Base-by-base conservation (phyloP, 2,329 filamentous ascomycete genomes). In the Aphanoascus verrucosus region DNA sequence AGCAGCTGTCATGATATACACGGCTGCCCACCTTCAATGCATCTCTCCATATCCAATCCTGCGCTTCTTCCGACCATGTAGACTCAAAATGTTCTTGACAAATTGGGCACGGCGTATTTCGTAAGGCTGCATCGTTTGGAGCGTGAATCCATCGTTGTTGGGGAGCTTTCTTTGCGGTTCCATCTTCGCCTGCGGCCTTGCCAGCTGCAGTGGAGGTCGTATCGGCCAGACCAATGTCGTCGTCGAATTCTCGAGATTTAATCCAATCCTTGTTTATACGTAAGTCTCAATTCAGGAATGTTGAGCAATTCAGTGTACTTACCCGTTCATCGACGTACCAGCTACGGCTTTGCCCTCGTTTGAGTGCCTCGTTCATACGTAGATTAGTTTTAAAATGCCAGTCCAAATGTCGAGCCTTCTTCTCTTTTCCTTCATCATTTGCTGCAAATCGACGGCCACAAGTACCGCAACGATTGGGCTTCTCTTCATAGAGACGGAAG, bases 341-440 rank as follows among this genome's bases (percentile, higher is more conserved):
- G 68, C 88, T 94, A 34, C 93, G 84, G 64, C 94, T 90, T 62
- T 94, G 86, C 32, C 87, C 89, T 57, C 88, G 81, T 66, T 88
- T 91, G 64, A 88, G 83, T 12, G 86, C 84, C 61, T 97, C 91
- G 2, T 83, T 83, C 70, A 94, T 88, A 44, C 89, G 84, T 63
- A 90, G 86, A 64, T 96, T 91, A 20, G 91, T 90, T 54, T 85
- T 84, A 72, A 98, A 98, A 69, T 98, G 93, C 93, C 93, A 98
- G 70, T 98, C 93, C 76, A 98, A 84, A 66, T 98, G 93, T 2
- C 85, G 82, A 20, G 84, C 87, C 73, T 97, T 97, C 74, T 86
- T 86, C 65, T 84, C 83, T 62, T 82, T 86, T 11, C 91, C 91
- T 59, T 86, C 82, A 11, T 83, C 81, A 47, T 87, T 86, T 3